Base-by-base conservation (phyloP, 805 yeast species). In the Metschnikowia lunata region DNA sequence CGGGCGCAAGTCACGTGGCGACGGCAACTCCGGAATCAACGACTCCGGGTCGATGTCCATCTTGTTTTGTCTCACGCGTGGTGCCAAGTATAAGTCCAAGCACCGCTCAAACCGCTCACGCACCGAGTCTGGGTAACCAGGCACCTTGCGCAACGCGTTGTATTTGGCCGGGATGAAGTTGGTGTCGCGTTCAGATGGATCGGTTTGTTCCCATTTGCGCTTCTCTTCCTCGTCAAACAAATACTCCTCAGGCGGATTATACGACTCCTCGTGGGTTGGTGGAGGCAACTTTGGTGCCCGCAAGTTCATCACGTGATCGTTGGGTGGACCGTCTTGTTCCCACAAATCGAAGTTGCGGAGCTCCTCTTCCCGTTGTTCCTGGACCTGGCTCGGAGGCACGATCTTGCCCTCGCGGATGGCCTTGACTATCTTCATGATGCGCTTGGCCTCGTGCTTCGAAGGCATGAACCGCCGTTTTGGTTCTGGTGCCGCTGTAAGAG, bases 401-500 rank as follows among this genome's bases (percentile, higher is more conserved):
- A 93, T 88, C 62, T 95, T 79, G 29, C 99, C 99, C 59, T 91
- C 97, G 67, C 99, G 82, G 49, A 93, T 93, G 33, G 99, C 99
- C 53, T 81, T 78, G 26, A 93, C 99, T 49, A 93, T 83, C 74
- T 93, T 93, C 97, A 91, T 90, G 39, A 93, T 82, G 64, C 95
- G 77, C 71, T 88, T 88, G 30, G 97, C 97, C 72, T 93, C 99
- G 63, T 89, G 91, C 63, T 89, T 89, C 10, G 98, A 91, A 23
- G 98, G 99, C 49, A 88, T 86, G 58, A 93, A 93, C 63, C 99
- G 79, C 63, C 98, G 80, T 71, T 93, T 93, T 45, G 99, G 99
- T 71, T 93, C 99, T 9, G 97, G 98, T 12, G 80, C 83, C 0
- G 97, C 96, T 26, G 88, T 80, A 48, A 93, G 74, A 5, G 99